A percentile compares a stretch with the other conserved stretches of the same genome.
phyloP scores from a whole-genome alignment of 257 asterid species.

The Voacanga thouarsii region DNA sequence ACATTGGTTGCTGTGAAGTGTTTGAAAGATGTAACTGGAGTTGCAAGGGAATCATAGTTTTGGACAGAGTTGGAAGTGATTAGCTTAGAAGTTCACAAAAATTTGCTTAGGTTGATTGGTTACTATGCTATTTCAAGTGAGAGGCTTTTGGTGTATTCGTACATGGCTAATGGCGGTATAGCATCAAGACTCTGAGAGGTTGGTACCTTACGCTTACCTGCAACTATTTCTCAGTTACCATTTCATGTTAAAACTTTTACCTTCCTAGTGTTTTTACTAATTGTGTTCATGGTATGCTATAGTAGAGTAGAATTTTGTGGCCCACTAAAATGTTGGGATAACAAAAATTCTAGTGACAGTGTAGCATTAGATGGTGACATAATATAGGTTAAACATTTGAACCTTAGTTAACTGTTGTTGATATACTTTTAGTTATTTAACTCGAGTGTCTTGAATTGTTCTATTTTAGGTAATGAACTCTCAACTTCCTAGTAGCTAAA shows the following conservation, averaged over 20 bases:
- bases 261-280: too few species aligned
- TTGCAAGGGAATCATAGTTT: constrained; percentile 81
- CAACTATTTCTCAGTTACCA: neutral
- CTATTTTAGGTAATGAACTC: neutral
- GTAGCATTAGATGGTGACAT: neutral
- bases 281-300: too few species aligned
- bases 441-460: constrained; percentile 6
- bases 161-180: constrained; percentile 89
- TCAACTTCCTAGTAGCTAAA: neutral
- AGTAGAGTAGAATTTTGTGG: too few species aligned
- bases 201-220: neutral
- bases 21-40: constrained; percentile 69
- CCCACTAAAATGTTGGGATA: constrained; percentile 6
- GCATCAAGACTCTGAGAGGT: constrained; percentile 92
- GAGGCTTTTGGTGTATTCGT: constrained; percentile 88
- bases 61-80: constrained; percentile 81
- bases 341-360: neutral
- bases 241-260: too few species aligned
- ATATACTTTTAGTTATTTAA: constrained; percentile 10
- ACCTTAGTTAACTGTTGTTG: constrained; percentile 13
- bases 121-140: constrained; percentile 69
- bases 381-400: constrained; percentile 11
- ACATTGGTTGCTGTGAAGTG: constrained; percentile 78
- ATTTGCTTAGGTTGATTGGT: constrained; percentile 75
- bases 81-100: constrained; percentile 87